phyloP scores from a whole-genome alignment of 2,329 filamentous ascomycete genomes.

The Elsinoe fawcettii region DNA sequence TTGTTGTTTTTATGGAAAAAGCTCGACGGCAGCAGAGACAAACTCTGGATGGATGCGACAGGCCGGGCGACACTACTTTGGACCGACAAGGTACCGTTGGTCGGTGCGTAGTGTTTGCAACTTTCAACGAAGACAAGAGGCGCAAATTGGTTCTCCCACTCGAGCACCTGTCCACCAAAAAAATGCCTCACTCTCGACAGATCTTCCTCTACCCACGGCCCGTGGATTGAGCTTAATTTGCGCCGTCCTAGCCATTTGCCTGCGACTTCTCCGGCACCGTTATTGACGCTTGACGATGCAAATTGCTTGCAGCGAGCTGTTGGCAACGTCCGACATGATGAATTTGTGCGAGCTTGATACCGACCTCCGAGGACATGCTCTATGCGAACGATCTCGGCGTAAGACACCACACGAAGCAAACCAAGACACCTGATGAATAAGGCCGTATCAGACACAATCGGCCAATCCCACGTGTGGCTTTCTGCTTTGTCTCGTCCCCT shows the following conservation, averaged over 20 bases:
- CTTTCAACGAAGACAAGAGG: slow-evolving; percentile 4
- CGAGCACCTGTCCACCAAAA: not conserved
- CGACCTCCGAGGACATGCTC: not conserved
- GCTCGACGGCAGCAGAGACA: not conserved
- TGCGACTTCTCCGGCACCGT: not conserved
- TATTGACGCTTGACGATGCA: not conserved
- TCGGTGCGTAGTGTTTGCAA: slow-evolving; percentile 7
- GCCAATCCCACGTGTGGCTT: slow-evolving; percentile 13
- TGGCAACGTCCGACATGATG: slow-evolving; percentile 1
- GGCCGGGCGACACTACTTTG: slow-evolving; percentile 2
- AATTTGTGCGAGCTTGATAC: slow-evolving; percentile 10
- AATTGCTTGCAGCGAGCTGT: slow-evolving; percentile 13
- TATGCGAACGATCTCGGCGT: not conserved
- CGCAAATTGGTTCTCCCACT: slow-evolving; percentile 7
- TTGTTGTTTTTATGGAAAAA: slow-evolving; percentile 8
- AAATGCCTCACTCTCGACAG: slow-evolving; percentile 5
- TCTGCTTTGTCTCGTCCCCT: slow-evolving; percentile 7
- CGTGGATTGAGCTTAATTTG: slow-evolving; percentile 2
- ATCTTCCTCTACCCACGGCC: not conserved
- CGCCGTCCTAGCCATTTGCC: slow-evolving; percentile 3
- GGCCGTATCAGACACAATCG: slow-evolving; percentile 8
- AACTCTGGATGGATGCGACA: slow-evolving; percentile 4
- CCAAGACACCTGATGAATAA: not conserved
- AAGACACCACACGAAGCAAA: not conserved
- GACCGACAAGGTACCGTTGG: slow-evolving; percentile 4